Base-by-base conservation (phyloP, 352 stramenopile genomes). In the Blastocystis sp. region DNA sequence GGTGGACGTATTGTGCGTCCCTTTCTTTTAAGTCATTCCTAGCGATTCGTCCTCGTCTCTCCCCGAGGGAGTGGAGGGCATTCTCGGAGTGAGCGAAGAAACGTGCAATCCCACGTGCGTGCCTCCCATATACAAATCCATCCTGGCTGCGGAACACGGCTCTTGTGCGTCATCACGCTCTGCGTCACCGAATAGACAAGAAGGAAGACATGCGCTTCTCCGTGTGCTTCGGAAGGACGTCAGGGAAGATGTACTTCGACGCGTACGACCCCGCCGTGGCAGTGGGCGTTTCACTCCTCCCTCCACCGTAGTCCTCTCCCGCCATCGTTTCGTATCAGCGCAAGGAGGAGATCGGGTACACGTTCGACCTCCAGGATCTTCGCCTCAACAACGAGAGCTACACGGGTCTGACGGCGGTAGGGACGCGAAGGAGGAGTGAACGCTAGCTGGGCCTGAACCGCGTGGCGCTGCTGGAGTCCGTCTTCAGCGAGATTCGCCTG, bases 41-140 rank as follows among this genome's bases (percentile, higher is more conserved):
- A 77, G 66, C 37, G 69, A 80, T 35, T 62, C 69, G 24, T 78
- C 21, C 24, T 61, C 69, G 2, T 65, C 26, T 10, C 69, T 80
- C 35, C 69, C 69, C 12, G 45, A 41, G 21, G 21, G 12, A 24
- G 39, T 61, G 26, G 45, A 61, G 2, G 69, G 69, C 1, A 80
- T 80, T 37, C 37, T 80, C 41, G 69, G 69, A 26, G 21, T 80
- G 26, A 41, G 69, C 35, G 69, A 80, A 12, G 50, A n/a, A 41
- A 80, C 39, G 21, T 80, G 69, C 55, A 80, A 80, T 33, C 69
- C 69, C 2, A 80, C 69, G 29, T 80, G 69, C 55, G 21, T 80
- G 29, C 35, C 37, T 24, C 69, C 69, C 0, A 63, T 80, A 29
- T 80, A 80, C n/a, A 37, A 80, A 3, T 41, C 39, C 31, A 61